Evolutionary conservation across 2,329 filamentous ascomycete genomes (phyloP), one percentile per base, ranked within the genome.

Genomic region (Phaeomoniella chlamydospora): DNA sequence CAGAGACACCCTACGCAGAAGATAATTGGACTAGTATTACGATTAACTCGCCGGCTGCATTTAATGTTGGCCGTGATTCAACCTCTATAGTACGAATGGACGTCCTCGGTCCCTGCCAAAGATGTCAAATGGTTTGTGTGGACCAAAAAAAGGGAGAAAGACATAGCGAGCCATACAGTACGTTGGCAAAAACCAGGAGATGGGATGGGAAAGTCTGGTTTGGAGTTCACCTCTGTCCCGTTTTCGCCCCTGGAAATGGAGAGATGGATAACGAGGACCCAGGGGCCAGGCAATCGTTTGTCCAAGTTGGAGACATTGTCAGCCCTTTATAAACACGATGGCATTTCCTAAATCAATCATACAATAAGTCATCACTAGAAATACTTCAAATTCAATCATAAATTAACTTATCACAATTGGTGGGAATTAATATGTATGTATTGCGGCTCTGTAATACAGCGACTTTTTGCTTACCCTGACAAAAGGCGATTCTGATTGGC

Each of bases 111-210:
- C 73, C 81, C 3, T 98, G 90, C 50, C 73, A 85, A 41, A 67
- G 90, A 40, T 98, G 90, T 48, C 86, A 94, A 54, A 96, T 98
- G 87, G 80, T 98, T 6, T 94, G 88, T 52, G 74, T 96, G 32
- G 78, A 98, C 50, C 90, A 94, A 54, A 65, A 75, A 33, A 94
- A 80, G 10, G 86, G 77, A 0, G 68, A 75, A 43, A 81, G 76
- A 53, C 74, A 77, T 43, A 75, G 85, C 43, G 90, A 96, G 55
- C 90, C 90, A 0, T 93, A 90, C 51, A 72, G 81, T 3, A 94
- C 86, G 1, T 61, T 98, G 39, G 79, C 82, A 2, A 94, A 92
- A 63, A 93, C 84, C 9, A 72, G 90, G 45, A 73, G 83, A 38
- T 76, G 84, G 43, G 76, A 82, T 35, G 84, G 86, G 2, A 86